A percentile compares a stretch with the other conserved stretches of the same genome.
These are phyloP conservation scores for Aspergillus steynii DNA, from an alignment of 495 filamentous ascomycete species.

Conservation along the genomic window DNA sequence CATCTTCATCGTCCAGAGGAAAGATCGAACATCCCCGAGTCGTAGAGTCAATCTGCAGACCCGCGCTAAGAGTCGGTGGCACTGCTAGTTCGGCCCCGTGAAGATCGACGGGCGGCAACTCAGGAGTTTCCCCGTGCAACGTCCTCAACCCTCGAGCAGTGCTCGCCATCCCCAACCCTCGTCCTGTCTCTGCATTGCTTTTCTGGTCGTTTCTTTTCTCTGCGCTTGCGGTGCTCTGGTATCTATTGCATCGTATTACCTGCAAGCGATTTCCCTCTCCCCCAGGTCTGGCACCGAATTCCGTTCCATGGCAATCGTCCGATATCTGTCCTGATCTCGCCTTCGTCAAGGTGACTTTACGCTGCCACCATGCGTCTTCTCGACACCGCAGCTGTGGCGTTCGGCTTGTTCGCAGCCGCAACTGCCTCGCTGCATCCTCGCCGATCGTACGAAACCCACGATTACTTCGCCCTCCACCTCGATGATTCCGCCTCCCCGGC, in stretches of 20 bases:
- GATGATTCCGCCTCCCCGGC: conserved; percentile 62
- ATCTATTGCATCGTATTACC: not conserved
- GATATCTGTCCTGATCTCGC: conserved; percentile 25
- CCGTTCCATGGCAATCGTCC: conserved; percentile 29
- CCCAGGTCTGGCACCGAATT: not conserved
- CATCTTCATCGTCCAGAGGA: too few relatives aligned
- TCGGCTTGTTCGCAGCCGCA: conserved; percentile 35
- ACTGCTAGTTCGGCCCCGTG: not conserved
- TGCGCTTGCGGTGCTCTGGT: not conserved
- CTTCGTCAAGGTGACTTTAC: conserved; percentile 9
- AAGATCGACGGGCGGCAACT: not conserved
- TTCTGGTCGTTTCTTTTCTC: not conserved
- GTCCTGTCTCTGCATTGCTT: not conserved
- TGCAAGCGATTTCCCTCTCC: not conserved
- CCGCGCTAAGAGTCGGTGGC: not conserved
- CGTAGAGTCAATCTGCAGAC: not conserved
- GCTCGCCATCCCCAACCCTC: not conserved
- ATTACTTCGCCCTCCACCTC: conserved; percentile 90
- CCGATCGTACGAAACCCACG: conserved; percentile 68
- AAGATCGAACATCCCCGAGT: too few relatives aligned
- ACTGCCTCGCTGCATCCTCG: conserved; percentile 49
- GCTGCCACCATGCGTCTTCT: conserved; percentile 38
- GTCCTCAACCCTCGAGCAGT: not conserved
- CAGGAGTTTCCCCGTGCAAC: not conserved
- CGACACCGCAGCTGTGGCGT: conserved; percentile 40